Percentiles rank a stretch among this genome's conserved stretches.
These are phyloP conservation scores for Clonostachys solani DNA, from an alignment of 2,329 filamentous ascomycete species.

Conservation along the genomic window DNA sequence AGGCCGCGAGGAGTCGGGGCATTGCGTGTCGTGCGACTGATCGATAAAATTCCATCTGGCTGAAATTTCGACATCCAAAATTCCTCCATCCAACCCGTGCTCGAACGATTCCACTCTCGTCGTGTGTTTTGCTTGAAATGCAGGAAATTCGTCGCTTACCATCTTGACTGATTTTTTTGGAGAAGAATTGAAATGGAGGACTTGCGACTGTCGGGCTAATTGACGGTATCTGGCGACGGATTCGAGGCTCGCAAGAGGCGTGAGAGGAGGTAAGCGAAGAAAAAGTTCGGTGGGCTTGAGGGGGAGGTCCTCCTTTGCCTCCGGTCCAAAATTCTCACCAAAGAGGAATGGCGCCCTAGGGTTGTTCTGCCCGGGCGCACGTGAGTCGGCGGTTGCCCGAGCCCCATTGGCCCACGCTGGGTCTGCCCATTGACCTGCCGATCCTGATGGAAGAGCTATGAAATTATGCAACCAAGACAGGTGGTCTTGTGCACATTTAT, in stretches of 20 bases:
- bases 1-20: no score
- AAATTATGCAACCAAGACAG: background rate
- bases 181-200: constrained; percentile 31
- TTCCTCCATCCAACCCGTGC: background rate
- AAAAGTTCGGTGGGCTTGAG: constrained; percentile 42
- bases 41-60: constrained; percentile 4
- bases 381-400: constrained; percentile 17
- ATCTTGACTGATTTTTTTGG: constrained; percentile 59
- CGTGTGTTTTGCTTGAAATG: constrained; percentile 5
- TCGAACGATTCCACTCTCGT: constrained; percentile 4
- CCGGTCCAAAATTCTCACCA: constrained; percentile 30
- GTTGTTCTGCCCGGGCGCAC: constrained; percentile 27
- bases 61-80: constrained; percentile 8
- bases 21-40: background rate
- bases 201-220: constrained; percentile 43
- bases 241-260: constrained; percentile 43
- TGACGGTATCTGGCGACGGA: constrained; percentile 53
- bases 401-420: constrained; percentile 9
- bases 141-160: constrained; percentile 46
- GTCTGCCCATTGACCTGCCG: constrained; percentile 1
- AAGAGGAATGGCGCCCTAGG: constrained; percentile 31
- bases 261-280: constrained; percentile 39
- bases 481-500: background rate
- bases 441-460: background rate
- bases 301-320: constrained; percentile 25